Percentiles rank a stretch among this genome's conserved stretches.
Conservation (phyloP, 768 basidiomycete genomes). For the Boletus rex-veris region DNA sequence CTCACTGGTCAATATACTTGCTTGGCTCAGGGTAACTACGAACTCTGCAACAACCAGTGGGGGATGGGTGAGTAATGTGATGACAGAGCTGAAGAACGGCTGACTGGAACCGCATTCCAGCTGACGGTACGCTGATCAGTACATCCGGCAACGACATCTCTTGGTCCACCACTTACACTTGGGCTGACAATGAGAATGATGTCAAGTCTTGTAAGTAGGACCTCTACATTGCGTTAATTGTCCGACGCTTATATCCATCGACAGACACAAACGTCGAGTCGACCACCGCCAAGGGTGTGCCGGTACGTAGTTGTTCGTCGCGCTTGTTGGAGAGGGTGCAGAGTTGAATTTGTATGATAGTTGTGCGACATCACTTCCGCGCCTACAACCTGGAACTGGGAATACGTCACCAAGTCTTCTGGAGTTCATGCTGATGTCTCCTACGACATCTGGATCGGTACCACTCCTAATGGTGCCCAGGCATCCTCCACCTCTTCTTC, state of each 20-base stretch:
- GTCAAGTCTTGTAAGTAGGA: constrained; percentile 52
- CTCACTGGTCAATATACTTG: constrained; percentile 46
- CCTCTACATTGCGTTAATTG: neutral
- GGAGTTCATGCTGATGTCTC: constrained; percentile 55
- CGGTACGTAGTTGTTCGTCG: constrained; percentile 27
- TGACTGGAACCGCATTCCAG: constrained; percentile 19
- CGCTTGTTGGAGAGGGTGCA: neutral
- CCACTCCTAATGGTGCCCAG: constrained; percentile 40
- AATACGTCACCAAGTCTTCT: constrained; percentile 40
- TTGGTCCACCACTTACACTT: constrained; percentile 53
- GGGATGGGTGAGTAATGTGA: constrained; percentile 36
- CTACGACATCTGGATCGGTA: constrained; percentile 56
- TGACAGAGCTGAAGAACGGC: neutral
- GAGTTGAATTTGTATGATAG: constrained; percentile 22
- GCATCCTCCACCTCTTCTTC: constrained; percentile 45
- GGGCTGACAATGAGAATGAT: constrained; percentile 47
- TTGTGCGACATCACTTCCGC: constrained; percentile 41
- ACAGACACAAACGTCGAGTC: constrained; percentile 50
- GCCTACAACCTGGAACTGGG: constrained; percentile 52
- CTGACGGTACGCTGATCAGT: constrained; percentile 42
- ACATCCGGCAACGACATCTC: constrained; percentile 40
- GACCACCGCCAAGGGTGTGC: constrained; percentile 45
- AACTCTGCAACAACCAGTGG: constrained; percentile 59
- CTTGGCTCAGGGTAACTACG: constrained; percentile 43
- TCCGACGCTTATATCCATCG: neutral